A percentile compares a stretch with the other conserved stretches of the same genome.
phyloP scores from a whole-genome alignment of 2,329 filamentous ascomycete species.

The Colletotrichum shisoi region DNA sequence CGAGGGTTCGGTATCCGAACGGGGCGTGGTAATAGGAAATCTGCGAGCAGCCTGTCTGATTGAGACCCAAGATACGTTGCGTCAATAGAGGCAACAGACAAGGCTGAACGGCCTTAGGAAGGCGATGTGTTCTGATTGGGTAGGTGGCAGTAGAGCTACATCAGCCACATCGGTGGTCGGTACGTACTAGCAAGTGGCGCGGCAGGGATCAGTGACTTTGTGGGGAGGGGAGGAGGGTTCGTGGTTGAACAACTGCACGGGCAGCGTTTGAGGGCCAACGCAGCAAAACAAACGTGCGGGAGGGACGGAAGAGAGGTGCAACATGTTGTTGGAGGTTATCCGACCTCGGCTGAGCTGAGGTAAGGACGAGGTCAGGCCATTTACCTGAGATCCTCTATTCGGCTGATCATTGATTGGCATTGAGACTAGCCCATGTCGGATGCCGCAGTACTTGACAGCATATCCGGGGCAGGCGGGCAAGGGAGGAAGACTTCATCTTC shows the following conservation, averaged over 20 bases:
- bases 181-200: slow-evolving; percentile 18
- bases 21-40: neutral
- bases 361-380: neutral
- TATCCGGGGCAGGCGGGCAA: neutral
- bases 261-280: slow-evolving; percentile 25
- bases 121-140: slow-evolving; percentile 32
- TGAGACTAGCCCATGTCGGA: neutral
- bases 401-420: no score
- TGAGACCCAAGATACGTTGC: slow-evolving; percentile 20
- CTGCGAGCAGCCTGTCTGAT: slow-evolving; percentile 4
- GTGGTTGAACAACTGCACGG: slow-evolving; percentile 21
- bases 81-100: slow-evolving; percentile 14
- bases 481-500: neutral
- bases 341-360: neutral
- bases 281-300: slow-evolving; percentile 34
- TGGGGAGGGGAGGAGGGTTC: neutral
- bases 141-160: neutral
- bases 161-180: slow-evolving; percentile 18
- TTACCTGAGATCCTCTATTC: neutral
- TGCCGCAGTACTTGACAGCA: neutral
- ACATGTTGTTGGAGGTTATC: slow-evolving; percentile 18
- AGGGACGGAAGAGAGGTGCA: slow-evolving; percentile 15
- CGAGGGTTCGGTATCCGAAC: neutral
- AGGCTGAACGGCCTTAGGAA: slow-evolving; percentile 27
- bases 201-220: slow-evolving; percentile 22